Evolutionary conservation across 257 asterid species (phyloP).

Genomic region (Solanum bulbocastanum): DNA sequence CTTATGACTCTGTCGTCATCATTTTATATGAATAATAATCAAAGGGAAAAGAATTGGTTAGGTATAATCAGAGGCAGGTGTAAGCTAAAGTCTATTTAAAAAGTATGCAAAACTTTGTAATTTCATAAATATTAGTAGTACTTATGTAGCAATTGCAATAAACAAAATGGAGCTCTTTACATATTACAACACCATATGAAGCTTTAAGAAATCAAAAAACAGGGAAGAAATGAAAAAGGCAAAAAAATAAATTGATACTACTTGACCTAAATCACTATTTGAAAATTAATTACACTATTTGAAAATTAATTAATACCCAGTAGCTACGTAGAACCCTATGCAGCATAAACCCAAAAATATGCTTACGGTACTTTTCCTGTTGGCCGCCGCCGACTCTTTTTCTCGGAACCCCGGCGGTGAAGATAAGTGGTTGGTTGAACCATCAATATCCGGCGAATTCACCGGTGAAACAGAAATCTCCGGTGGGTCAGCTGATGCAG

Average conservation of each 20-base stretch:
- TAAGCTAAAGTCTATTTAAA: background rate
- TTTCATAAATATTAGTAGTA: background rate
- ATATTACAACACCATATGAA: background rate
- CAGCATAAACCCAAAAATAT: conserved; percentile 34
- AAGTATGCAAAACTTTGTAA: background rate
- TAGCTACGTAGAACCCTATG: conserved; percentile 23
- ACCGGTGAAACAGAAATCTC: conserved; percentile 37
- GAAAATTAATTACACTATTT: background rate
- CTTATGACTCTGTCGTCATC: background rate
- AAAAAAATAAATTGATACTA: background rate
- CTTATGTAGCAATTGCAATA: background rate
- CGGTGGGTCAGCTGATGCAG: conserved; percentile 44
- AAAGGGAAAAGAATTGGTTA: background rate
- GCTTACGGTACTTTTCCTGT: conserved; percentile 9
- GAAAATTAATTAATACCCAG: background rate
- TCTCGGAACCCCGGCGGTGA: conserved; percentile 42
- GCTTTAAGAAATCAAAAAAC: background rate
- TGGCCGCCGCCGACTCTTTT: conserved; percentile 13
- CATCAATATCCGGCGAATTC: conserved; percentile 19
- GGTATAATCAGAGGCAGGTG: background rate
- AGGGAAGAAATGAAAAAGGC: background rate
- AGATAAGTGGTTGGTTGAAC: conserved; percentile 37
- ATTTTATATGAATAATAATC: background rate
- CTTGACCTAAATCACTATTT: background rate
- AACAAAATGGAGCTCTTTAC: background rate